These are phyloP conservation scores for Xylariaceae sp. DNA, from an alignment of 2,329 filamentous ascomycete species.

Conservation along the genomic window DNA sequence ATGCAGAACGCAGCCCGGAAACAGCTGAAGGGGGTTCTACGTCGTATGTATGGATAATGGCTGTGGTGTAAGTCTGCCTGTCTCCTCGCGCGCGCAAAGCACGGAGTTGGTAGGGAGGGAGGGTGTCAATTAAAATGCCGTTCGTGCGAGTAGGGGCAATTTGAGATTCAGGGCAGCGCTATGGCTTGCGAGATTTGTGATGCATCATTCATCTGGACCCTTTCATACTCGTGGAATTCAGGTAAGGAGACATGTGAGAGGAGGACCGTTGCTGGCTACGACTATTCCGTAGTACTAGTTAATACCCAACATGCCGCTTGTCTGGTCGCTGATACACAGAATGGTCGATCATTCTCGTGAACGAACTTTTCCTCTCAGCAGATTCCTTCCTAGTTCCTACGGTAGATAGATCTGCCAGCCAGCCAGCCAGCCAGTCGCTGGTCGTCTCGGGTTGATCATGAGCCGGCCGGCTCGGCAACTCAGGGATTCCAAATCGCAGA, in stretches of 20 bases:
- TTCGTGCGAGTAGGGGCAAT: neutral
- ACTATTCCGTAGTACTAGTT: neutral
- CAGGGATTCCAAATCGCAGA: constrained; percentile 17
- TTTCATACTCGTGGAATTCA: neutral
- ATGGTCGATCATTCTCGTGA: neutral
- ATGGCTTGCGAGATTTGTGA: neutral
- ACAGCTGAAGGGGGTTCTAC: neutral
- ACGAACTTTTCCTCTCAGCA: neutral
- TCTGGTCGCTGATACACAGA: neutral
- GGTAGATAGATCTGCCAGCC: neutral
- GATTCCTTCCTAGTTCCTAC: no score
- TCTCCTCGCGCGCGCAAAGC: no score
- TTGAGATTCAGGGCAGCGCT: neutral
- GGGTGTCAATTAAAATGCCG: no score
- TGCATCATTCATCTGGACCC: neutral
- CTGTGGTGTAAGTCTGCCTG: no score
- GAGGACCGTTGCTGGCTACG: no score
- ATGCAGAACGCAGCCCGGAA: neutral
- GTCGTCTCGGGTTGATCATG: constrained; percentile 15
- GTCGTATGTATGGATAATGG: no score
- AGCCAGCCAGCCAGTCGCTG: neutral
- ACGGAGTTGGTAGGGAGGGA: no score
- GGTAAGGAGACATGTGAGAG: neutral
- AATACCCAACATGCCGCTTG: neutral
- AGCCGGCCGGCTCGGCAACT: constrained; percentile 9